Percentiles rank a stretch among this genome's conserved stretches.
These are phyloP conservation scores for Talaromyces sp. DNA, from an alignment of 2,329 filamentous ascomycete species.

Conservation along the genomic window DNA sequence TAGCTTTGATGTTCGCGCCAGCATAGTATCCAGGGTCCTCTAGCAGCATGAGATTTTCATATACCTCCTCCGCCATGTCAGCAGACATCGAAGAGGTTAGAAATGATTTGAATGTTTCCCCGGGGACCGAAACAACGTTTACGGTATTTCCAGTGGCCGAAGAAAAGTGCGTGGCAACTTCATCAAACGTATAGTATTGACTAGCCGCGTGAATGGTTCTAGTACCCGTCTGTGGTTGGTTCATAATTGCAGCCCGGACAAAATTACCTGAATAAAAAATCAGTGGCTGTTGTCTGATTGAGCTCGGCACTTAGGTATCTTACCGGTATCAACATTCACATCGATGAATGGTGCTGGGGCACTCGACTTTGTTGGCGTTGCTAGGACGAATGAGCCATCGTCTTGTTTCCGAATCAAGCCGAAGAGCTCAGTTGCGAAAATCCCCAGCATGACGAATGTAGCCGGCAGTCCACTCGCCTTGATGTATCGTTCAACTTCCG, in stretches of 20 bases:
- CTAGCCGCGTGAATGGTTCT: not conserved
- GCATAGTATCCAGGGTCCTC: slow-evolving; percentile 10
- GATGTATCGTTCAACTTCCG: slow-evolving; percentile 37
- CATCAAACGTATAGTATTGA: slow-evolving; percentile 1
- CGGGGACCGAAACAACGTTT: not conserved
- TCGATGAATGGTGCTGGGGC: slow-evolving; percentile 16
- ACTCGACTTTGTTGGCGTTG: slow-evolving; percentile 7
- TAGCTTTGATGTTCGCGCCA: not conserved
- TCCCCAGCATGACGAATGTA: slow-evolving; percentile 47
- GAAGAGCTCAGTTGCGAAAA: slow-evolving; percentile 41
- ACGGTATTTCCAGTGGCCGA: slow-evolving; percentile 1
- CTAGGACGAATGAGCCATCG: slow-evolving; percentile 11
- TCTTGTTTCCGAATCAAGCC: slow-evolving; percentile 8
- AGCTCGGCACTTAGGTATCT: slow-evolving; percentile 32
- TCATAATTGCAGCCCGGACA: not conserved
- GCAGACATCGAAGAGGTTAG: slow-evolving; percentile 3
- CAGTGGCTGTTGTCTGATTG: slow-evolving; percentile 15
- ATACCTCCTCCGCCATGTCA: slow-evolving; percentile 1
- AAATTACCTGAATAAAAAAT: not conserved
- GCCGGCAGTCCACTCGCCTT: slow-evolving; percentile 31
- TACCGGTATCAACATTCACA: slow-evolving; percentile 46
- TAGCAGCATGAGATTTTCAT: slow-evolving; percentile 5
- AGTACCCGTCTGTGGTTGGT: not conserved
- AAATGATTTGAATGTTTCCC: not conserved
- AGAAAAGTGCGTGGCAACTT: slow-evolving; percentile 1